Evolutionary conservation across 2,329 filamentous ascomycete species (phyloP).

Genomic region (Arthrobotrys entomopaga): DNA sequence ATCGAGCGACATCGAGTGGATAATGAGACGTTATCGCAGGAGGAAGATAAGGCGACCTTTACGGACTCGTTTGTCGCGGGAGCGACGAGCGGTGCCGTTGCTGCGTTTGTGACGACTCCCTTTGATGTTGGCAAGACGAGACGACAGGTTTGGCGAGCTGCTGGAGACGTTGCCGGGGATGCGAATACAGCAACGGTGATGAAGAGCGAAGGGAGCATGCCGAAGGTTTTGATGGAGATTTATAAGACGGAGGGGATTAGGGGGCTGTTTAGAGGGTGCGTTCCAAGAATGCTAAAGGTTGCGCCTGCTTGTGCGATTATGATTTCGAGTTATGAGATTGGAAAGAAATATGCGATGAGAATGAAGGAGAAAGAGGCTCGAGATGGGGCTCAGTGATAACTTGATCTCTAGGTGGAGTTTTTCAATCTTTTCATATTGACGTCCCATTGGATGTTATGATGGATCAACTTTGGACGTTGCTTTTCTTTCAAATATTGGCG

Average conservation of each 20-base stretch:
- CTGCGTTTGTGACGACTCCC: slow-evolving; percentile 88
- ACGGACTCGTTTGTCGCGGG: slow-evolving; percentile 90
- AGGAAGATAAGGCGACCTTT: slow-evolving; percentile 70
- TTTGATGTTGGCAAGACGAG: slow-evolving; percentile 98
- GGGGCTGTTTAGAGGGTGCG: slow-evolving; percentile 91
- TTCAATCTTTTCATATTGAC: background rate
- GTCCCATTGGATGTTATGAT: background rate
- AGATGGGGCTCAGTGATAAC: slow-evolving; percentile 11
- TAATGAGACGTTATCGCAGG: slow-evolving; percentile 60
- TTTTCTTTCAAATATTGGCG: background rate
- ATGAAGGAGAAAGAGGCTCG: slow-evolving; percentile 78
- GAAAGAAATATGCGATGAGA: slow-evolving; percentile 83
- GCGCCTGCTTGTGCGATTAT: slow-evolving; percentile 98
- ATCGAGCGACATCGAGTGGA: slow-evolving; percentile 75
- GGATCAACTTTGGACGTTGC: slow-evolving; percentile 13
- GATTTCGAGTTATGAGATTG: slow-evolving; percentile 82
- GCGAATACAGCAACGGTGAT: slow-evolving; percentile 61
- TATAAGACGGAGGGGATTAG: slow-evolving; percentile 82
- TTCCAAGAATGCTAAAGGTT: slow-evolving; percentile 89
- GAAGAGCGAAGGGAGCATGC: slow-evolving; percentile 81
- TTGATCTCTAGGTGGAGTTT: slow-evolving; percentile 4
- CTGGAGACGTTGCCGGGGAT: slow-evolving; percentile 59
- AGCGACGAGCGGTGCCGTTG: slow-evolving; percentile 81
- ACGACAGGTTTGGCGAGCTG: slow-evolving; percentile 79
- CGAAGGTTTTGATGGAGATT: slow-evolving; percentile 87